Base-by-base conservation (phyloP, 208 protist species). In the Trypanosoma vivax region DNA sequence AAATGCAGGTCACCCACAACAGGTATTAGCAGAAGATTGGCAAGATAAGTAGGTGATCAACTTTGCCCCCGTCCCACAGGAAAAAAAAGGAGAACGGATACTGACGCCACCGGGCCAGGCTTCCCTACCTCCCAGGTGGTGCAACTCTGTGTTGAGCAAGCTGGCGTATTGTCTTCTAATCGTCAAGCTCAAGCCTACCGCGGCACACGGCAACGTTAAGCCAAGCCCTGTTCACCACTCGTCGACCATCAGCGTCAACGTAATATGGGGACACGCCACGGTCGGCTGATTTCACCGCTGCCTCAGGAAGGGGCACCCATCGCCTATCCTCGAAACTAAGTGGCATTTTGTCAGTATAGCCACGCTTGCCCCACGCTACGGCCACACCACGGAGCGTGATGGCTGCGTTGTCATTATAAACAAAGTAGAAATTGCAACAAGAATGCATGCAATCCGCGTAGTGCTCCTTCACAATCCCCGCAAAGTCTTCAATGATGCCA, bases 241-340 rank as follows among this genome's bases (percentile, higher is more conserved):
- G 55, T 21, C 60, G 58, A 9, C 67, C 59, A 5, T 54, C 56
- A 9, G 24, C 10, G 39, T 81, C 71, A 0, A 51, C 48, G 1
- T 52, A 49, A 50, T 83, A 91, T 3, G 48, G 25, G 16, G 16
- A 42, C 1, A 21, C n/a, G 14, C 50, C 48, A 2, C 61, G 25
- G 10, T 18, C n/a, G n/a, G n/a, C n/a, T n/a, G n/a, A 21, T 18
- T 76, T 73, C 7, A 76, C 60, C 13, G 67, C 56, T 2, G 60
- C 52, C 29, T 87, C 78, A 16, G 67, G 70, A 48, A 88, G 52
- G 16, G 46, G 4, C 2, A 86, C 57, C 81, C 74, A 93, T 21
- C 77, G 78, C 6, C 41, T 65, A 48, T 85, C 78, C 1, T 63
- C 39, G 18, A 79, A 72, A 21, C 40, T 59, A 24, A 43, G 19